These are phyloP conservation scores for Aureobasidium sp. DNA, from an alignment of 2,329 filamentous ascomycete genomes.

Conservation along the genomic window DNA sequence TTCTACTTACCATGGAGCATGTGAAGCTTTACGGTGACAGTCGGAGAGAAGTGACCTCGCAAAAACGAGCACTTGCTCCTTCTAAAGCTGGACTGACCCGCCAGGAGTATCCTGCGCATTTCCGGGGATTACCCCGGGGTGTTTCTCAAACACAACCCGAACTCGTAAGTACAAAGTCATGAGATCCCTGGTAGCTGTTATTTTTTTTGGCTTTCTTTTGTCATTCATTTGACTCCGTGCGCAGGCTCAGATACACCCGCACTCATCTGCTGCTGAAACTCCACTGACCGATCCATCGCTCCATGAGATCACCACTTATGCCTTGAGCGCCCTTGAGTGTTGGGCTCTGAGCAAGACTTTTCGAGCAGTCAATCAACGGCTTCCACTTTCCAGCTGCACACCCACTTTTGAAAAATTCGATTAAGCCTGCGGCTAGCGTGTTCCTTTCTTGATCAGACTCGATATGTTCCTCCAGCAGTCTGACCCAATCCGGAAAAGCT, in stretches of 20 bases:
- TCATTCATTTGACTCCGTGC: no score
- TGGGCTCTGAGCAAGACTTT: neutral
- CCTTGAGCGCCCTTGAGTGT: neutral
- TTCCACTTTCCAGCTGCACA: neutral
- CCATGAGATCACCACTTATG: neutral
- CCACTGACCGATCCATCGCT: neutral
- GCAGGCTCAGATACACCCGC: no score
- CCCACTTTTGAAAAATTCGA: neutral
- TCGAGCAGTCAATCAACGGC: neutral
- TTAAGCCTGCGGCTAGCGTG: neutral
- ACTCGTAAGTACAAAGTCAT: no score
- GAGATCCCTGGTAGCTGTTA: neutral
- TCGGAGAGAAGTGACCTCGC: neutral
- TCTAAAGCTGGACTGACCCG: neutral
- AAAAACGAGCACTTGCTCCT: neutral
- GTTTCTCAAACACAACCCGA: no score
- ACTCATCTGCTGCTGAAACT: neutral
- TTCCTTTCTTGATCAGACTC: neutral
- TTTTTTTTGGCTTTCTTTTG: neutral
- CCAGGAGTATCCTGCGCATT: neutral
- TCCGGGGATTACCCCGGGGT: no score
- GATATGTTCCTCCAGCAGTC: neutral
- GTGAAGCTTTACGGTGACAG: neutral
- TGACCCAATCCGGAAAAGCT: neutral
- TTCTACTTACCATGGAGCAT: conserved; percentile 8